phyloP scores from a whole-genome alignment of 2,329 filamentous ascomycete genomes.

The Fusarium compactum region DNA sequence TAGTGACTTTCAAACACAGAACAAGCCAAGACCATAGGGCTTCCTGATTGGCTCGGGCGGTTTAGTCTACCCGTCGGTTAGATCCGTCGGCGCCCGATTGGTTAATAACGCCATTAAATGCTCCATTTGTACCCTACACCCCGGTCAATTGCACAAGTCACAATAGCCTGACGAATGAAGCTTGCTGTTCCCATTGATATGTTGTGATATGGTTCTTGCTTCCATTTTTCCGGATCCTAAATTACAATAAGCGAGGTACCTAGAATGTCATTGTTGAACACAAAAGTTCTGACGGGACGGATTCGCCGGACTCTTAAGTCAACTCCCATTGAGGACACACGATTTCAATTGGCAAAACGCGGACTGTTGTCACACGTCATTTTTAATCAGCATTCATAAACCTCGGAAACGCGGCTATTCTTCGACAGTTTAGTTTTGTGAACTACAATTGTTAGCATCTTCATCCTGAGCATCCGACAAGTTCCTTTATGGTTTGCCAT shows the following conservation, averaged over 20 bases:
- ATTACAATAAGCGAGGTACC: too few relatives aligned
- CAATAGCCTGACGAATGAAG: fast-evolving
- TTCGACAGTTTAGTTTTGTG: not conserved
- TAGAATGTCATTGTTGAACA: too few relatives aligned
- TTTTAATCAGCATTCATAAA: not conserved
- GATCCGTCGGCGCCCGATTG: not conserved
- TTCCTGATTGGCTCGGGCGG: not conserved
- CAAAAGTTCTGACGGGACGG: too few relatives aligned
- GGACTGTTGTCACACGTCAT: not conserved
- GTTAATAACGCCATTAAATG: fast-evolving
- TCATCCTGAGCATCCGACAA: not conserved
- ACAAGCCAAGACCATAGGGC: not conserved
- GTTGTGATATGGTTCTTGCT: not conserved
- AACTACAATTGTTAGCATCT: not conserved
- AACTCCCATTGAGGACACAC: too few relatives aligned
- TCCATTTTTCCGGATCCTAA: too few relatives aligned
- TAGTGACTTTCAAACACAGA: not conserved
- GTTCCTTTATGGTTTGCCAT: not conserved
- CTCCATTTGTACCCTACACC: not conserved
- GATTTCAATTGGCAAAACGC: fast-evolving
- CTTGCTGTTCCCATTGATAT: not conserved
- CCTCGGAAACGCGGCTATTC: not conserved
- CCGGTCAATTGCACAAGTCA: not conserved
- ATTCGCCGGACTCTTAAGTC: too few relatives aligned
- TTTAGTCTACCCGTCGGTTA: not conserved